Evolutionary conservation across 2,329 filamentous ascomycete species (phyloP), one percentile per base, ranked within the genome.

Genomic region (Colletotrichum tamarilloi): DNA sequence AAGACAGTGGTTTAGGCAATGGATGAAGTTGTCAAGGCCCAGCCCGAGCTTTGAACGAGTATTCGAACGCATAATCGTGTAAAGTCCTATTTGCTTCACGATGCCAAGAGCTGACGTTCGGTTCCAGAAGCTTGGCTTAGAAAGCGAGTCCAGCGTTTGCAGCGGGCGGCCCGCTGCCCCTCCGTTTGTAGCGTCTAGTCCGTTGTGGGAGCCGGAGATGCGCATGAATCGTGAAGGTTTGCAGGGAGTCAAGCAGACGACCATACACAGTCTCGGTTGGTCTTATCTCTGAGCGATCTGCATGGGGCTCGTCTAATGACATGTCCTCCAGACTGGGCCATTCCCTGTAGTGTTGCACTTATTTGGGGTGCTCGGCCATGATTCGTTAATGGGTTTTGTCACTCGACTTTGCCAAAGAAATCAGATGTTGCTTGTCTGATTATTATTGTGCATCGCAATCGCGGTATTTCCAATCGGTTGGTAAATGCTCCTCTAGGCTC

Each of bases 141-240:
- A 30, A 19, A 12, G 6, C 19, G 32, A 73, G 12, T 65, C 22
- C 56, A 12, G 46, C 14, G 32, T 22, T 59, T 24, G 60, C 32
- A 28, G n/a, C 30, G 26, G 19, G 49, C 67, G 46, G 49, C 55
- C 55, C 70, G 46, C 56, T 56, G 14, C 38, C 22, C 49, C 24
- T 49, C 22, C 9, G 28, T 49, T 9, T 12, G 35, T 38, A 49
- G n/a, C 16, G 16, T 42, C 60, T 73, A 73, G 60, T 67, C 55
- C 11, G 32, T 38, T 70, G 55, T 56, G 49, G 67, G 22, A 65
- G 46, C 35, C 46, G 67, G 26, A 62, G 55, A 35, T 49, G 32
- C 32, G 30, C 70, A 70, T 73, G 70, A 70, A 26, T 70, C 70
- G 67, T n/a, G 56, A 65, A 60, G 42, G 28, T 46, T 32, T 62